Evolutionary conservation across 1,139 yeast species (phyloP), one percentile per base, ranked within the genome.

Genomic region (Blastobotrys raffinosifermentans): DNA sequence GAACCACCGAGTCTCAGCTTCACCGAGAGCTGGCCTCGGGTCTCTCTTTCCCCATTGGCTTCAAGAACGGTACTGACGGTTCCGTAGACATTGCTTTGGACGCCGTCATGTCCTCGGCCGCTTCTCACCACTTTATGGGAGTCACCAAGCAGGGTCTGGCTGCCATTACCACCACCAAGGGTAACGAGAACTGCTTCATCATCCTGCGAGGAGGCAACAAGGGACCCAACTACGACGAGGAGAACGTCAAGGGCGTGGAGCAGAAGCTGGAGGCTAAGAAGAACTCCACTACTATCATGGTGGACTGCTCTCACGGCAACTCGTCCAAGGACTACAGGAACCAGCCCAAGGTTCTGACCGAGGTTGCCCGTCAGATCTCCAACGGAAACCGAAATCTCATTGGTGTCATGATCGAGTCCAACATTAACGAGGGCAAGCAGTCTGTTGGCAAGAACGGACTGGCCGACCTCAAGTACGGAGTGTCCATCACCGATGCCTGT

Each of bases 51-150:
- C 98, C 98, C 43, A 80, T 91, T 45, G 98, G 98, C 39, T 91
- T 91, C 81, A 91, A 91, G 69, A 91, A 91, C 61, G 97, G 97
- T 60, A 91, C 98, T 35, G 98, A 91, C 61, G 98, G 98, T 58
- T 75, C 93, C 41, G 69, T 89, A 47, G 86, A 80, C 43, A 97
- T 91, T 46, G 96, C 98, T 8, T 69, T 91, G 46, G 98, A 87
- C 61, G 97, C 98, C 25, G 84, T 85, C 48, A 76, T 80, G 60
- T 94, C 98, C 37, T 94, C 97, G 40, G 75, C 93, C 34, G 81
- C 80, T 60, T 77, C 94, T 29, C 98, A 91, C 61, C 97, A 87
- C 65, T 91, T 91, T 72, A 77, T 91, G 82, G 91, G 94, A 47
- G 96, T 91, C 57, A 89, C 97, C 43, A 91, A 91, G 67, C 91